Evolutionary conservation across 1,284 basidiomycete genomes (phyloP).

Genomic region (Moniliella sp.): DNA sequence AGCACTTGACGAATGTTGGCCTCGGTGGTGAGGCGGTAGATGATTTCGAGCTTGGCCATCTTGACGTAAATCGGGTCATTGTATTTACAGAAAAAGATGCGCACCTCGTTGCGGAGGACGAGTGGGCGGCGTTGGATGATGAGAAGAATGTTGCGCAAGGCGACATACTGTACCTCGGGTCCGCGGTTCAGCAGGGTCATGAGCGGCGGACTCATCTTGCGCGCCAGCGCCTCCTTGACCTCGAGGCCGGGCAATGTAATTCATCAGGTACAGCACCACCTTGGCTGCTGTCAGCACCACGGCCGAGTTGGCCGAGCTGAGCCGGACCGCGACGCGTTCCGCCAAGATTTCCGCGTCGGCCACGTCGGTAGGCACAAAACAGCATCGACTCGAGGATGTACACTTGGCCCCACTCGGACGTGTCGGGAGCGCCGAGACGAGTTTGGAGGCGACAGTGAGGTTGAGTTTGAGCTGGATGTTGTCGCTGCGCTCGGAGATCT

Average conservation of each 20-base stretch:
- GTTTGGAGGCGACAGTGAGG: conserved; percentile 56
- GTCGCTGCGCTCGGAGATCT: conserved; percentile 71
- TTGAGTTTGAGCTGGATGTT: conserved; percentile 64
- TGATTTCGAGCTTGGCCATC: conserved; percentile 90
- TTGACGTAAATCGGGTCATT: conserved; percentile 98
- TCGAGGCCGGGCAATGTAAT: conserved; percentile 79
- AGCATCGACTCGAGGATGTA: conserved; percentile 87
- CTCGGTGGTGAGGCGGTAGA: conserved; percentile 77
- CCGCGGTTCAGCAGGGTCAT: conserved; percentile 54
- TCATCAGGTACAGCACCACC: conserved; percentile 85
- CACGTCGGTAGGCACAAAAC: conserved; percentile 66
- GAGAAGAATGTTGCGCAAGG: conserved; percentile 80
- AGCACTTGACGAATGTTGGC: conserved; percentile 77
- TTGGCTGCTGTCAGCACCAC: conserved; percentile 86
- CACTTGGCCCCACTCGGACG: conserved; percentile 65
- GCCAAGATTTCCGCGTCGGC: conserved; percentile 78
- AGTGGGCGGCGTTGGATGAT: conserved; percentile 81
- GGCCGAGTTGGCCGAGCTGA: conserved; percentile 82
- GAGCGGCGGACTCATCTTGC: conserved; percentile 37
- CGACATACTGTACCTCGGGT: conserved; percentile 94
- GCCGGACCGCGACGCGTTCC: conserved; percentile 69
- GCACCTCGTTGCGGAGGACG: conserved; percentile 85
- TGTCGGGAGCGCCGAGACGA: conserved; percentile 50
- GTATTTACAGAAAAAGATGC: conserved; percentile 98
- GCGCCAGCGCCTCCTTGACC: conserved; percentile 73